phyloP scores from a whole-genome alignment of 257 asterid species.

The Nicotiana noctiflora region DNA sequence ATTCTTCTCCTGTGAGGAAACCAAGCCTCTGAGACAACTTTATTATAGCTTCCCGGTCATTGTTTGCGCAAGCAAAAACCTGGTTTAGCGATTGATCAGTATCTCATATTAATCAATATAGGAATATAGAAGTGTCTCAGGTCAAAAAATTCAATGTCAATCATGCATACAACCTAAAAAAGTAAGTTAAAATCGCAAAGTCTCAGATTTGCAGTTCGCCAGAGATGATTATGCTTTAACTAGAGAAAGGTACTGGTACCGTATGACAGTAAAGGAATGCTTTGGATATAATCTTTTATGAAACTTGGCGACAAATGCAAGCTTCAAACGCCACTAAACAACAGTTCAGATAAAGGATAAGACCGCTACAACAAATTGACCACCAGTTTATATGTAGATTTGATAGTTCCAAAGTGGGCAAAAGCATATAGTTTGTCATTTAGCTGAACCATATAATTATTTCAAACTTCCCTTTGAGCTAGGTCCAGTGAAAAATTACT shows the following conservation, averaged over 20 bases:
- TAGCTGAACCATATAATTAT: not conserved
- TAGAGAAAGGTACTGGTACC: not conserved
- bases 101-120: conserved; percentile 4
- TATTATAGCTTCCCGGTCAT: conserved; percentile 62
- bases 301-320: not conserved
- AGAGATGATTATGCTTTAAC: not conserved
- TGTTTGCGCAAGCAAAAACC: conserved; percentile 87
- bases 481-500: not conserved
- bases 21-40: conserved; percentile 93
- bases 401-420: not conserved
- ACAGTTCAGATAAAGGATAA: not conserved
- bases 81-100: conserved; percentile 15
- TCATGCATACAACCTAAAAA: not conserved
- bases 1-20: conserved; percentile 82
- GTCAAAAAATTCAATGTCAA: not conserved
- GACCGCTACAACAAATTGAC: not conserved
- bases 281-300: not conserved
- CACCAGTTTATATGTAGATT: not conserved
- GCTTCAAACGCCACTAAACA: not conserved
- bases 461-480: not conserved
- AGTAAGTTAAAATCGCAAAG: not conserved
- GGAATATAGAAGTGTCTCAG: not conserved
- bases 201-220: not conserved
- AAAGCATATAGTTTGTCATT: not conserved
- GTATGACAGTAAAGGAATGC: not conserved